These are phyloP conservation scores for Draba incana DNA, from an alignment of 345 rosid genomes.

Conservation along the genomic window DNA sequence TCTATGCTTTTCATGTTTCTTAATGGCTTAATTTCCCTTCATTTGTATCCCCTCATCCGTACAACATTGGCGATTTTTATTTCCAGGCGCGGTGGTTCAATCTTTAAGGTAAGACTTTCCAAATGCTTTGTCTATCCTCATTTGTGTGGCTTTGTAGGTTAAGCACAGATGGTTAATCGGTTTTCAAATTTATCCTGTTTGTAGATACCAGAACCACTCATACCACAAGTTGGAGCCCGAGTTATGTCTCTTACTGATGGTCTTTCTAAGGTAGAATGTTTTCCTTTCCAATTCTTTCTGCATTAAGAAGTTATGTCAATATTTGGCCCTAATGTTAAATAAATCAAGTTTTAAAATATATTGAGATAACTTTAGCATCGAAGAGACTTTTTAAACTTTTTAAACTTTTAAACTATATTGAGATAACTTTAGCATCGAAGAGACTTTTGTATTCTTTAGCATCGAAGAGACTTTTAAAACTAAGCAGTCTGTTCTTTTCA, in stretches of 20 bases:
- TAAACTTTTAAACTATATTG: neutral
- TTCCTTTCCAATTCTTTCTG: conserved; percentile 8
- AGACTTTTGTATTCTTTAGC: neutral
- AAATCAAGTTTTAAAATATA: neutral
- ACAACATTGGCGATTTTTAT: conserved; percentile 36
- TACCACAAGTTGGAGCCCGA: conserved; percentile 86
- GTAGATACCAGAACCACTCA: conserved; percentile 87
- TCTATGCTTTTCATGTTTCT: conserved; percentile 4
- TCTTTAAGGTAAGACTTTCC: conserved; percentile 69
- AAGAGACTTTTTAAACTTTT: too few species aligned
- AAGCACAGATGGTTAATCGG: conserved; percentile 14
- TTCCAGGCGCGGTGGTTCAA: conserved; percentile 72
- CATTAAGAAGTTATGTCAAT: neutral
- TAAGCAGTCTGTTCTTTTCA: conserved; percentile 6
- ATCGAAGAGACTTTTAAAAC: neutral
- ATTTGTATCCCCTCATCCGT: neutral
- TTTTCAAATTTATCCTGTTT: conserved; percentile 27
- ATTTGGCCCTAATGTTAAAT: neutral
- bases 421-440: too few species aligned
- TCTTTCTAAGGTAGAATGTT: conserved; percentile 69
- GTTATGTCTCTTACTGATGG: conserved; percentile 95
- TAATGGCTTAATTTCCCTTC: neutral
- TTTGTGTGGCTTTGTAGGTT: conserved; percentile 37
- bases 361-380: neutral
- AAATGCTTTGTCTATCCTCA: conserved; percentile 30